Evolutionary conservation across 257 asterid genomes (phyloP).

Genomic region (Nicotiana obtusifolia): DNA sequence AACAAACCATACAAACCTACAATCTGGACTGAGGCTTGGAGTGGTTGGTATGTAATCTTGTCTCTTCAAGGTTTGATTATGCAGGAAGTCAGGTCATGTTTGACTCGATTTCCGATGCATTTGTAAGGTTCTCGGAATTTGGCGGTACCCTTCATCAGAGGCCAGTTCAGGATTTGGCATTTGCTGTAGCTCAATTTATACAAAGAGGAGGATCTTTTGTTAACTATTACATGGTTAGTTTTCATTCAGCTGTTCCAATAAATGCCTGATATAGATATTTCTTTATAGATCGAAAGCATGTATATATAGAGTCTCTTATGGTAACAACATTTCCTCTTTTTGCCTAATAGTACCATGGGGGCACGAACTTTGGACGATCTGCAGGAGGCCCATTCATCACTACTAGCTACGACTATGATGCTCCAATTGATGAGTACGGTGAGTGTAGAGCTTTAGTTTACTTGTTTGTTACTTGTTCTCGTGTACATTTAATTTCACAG

Average conservation of each 20-base stretch:
- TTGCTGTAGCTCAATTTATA: conserved; percentile 78
- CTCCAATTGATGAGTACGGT: conserved; percentile 93
- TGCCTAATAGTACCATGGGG: conserved; percentile 63
- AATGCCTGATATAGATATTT: background rate
- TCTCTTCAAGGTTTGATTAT: conserved; percentile 1
- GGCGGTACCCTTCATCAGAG: conserved; percentile 71
- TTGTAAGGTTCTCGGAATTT: conserved; percentile 69
- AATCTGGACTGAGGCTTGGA: conserved; percentile 99
- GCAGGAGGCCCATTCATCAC: conserved; percentile 94
- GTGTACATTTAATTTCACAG: background rate
- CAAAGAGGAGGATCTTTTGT: conserved; percentile 88
- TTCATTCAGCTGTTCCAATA: background rate
- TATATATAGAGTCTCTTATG: background rate
- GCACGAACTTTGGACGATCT: conserved; percentile 87
- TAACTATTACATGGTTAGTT: conserved; percentile 90
- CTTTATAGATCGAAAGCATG: background rate
- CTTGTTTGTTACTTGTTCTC: background rate
- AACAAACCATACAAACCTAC: conserved; percentile 82
- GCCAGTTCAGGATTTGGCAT: conserved; percentile 92
- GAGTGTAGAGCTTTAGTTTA: background rate
- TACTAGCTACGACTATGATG: conserved; percentile 92
- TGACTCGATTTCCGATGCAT: conserved; percentile 10
- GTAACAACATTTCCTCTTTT: background rate
- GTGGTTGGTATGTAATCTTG: conserved; percentile 53
- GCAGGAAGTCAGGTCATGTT: background rate